Conservation (phyloP, 2,329 filamentous ascomycete species). For the Fusarium cyanostomum region DNA sequence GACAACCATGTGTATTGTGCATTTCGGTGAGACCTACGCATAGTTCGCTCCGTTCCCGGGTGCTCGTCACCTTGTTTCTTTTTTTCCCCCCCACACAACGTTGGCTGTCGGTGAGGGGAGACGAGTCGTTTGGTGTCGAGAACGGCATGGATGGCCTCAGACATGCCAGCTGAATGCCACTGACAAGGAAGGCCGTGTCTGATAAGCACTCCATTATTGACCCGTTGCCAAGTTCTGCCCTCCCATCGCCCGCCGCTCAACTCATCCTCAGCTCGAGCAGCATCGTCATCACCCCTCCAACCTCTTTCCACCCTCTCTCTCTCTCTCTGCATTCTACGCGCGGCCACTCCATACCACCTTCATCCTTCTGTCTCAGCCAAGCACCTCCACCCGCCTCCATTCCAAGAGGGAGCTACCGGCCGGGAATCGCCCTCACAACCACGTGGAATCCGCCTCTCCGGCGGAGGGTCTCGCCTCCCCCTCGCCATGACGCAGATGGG, state of each 20-base stretch:
- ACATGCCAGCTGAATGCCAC: background rate
- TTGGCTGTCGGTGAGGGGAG: too few relatives aligned
- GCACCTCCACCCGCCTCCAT: slow-evolving; percentile 10
- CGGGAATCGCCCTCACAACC: slow-evolving; percentile 11
- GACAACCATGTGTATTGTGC: slow-evolving; percentile 25
- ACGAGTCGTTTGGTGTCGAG: too few relatives aligned
- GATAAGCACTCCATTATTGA: background rate
- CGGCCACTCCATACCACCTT: background rate
- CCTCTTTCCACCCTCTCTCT: background rate
- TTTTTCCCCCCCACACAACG: background rate
- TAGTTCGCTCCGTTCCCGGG: background rate
- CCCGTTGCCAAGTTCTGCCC: background rate
- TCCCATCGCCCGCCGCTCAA: background rate
- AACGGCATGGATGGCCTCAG: slow-evolving; percentile 29
- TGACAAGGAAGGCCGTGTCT: background rate
- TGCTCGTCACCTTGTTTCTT: background rate
- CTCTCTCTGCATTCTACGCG: background rate
- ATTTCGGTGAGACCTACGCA: slow-evolving; percentile 13
- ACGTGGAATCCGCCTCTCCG: slow-evolving; percentile 25
- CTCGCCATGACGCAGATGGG: too few relatives aligned
- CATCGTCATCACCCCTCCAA: too few relatives aligned
- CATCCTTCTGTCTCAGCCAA: slow-evolving; percentile 7
- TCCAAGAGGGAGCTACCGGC: slow-evolving; percentile 10
- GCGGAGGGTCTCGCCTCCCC: background rate
- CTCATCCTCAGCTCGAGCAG: too few relatives aligned